Base-by-base conservation (phyloP, 2,329 filamentous ascomycete genomes). In the Fusarium acutatum region DNA sequence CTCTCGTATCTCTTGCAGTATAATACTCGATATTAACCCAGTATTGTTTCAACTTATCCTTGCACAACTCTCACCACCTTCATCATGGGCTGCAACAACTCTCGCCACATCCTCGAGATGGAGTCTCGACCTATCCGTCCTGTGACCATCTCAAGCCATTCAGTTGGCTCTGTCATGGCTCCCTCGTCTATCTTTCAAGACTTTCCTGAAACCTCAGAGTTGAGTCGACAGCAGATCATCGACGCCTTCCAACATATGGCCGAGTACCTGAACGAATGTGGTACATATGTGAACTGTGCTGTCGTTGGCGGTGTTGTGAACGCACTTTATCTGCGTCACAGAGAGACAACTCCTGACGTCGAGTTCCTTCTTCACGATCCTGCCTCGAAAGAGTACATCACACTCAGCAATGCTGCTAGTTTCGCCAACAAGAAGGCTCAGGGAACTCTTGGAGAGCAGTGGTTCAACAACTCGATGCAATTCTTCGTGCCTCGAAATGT, bases 401-500 rank as follows among this genome's bases (percentile, higher is more conserved):
- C 64, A 18, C 40, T 77, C 43, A 64, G 60, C 43, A 68, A 71
- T 17, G 75, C 75, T 32, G 73, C 73, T 28, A 70, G 40, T 34
- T 74, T 69, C 28, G 75, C 75, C 50, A 72, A 77, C 28, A 52
- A n/a, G 15, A 46, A 67, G n/a, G 38, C 70, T 3, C 56, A 69
- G 3, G 74, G 60, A 10, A 47, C 24, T 17, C 75, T 77, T n/a
- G 75, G 75, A 14, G 53, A 69, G 17, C 57, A 72, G 26, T 77
- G 75, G 75, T 69, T 77, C 65, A 75, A 71, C 61, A 77, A 67
- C 56, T 75, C 75, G 1, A 77, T 75, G 53, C 73, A 74, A 41
- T 60, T 77, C 30, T 73, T 75, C 28, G 58, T 74, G 59, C 54
- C 71, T 13, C 52, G 53, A 35, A 43, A 66, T 49, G 56, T 73